Evolutionary conservation across 1,284 basidiomycete species (phyloP).

Genomic region (Wallemia mellicola): DNA sequence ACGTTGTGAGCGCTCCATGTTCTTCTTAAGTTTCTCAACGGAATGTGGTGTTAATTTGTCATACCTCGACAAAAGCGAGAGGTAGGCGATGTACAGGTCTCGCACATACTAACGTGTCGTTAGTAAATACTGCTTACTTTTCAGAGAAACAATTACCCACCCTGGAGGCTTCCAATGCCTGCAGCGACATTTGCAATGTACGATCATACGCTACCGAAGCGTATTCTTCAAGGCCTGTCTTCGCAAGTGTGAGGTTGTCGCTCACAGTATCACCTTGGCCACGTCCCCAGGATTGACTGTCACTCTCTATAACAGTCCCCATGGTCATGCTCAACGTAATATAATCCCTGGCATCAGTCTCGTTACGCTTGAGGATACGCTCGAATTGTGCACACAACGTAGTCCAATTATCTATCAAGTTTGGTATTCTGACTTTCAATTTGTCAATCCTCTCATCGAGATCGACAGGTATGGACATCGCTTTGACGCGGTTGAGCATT

Average conservation of each 20-base stretch:
- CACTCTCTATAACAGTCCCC: conserved; percentile 27
- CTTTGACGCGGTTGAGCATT: conserved; percentile 47
- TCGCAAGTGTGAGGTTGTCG: not conserved
- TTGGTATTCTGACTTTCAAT: conserved; percentile 36
- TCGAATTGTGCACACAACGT: conserved; percentile 29
- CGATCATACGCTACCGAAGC: not conserved
- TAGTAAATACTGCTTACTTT: no score
- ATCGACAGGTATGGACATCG: conserved; percentile 72
- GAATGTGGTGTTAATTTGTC: conserved; percentile 52
- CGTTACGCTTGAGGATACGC: conserved; percentile 3
- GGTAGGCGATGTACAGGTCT: conserved; percentile 55
- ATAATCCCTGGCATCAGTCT: conserved; percentile 3
- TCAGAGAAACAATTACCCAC: no score
- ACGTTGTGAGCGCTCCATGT: conserved; percentile 37
- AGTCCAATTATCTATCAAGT: conserved; percentile 65
- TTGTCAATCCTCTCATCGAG: conserved; percentile 48
- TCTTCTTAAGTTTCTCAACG: conserved; percentile 55
- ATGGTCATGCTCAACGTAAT: conserved; percentile 12
- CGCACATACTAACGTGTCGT: no score
- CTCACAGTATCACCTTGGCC: not conserved
- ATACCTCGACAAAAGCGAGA: conserved; percentile 53
- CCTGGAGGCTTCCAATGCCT: not conserved
- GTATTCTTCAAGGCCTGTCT: not conserved
- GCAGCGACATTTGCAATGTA: not conserved
- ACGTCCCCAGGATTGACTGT: conserved; percentile 24